These are phyloP conservation scores for Candida arabinofermentans DNA, from an alignment of 805 yeast species.

Conservation along the genomic window DNA sequence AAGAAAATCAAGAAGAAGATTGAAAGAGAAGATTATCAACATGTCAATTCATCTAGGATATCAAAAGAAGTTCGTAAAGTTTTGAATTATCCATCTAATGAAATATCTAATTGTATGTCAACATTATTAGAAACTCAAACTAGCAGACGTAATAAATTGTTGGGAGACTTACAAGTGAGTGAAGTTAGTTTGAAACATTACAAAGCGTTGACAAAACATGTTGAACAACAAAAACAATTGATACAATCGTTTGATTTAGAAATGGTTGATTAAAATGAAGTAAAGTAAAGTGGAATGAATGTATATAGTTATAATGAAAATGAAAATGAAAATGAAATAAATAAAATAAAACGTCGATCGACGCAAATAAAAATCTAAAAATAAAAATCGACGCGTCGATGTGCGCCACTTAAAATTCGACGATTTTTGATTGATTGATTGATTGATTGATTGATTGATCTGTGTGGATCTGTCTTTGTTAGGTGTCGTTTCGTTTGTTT, in stretches of 20 bases:
- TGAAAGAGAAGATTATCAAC: constrained; percentile 69
- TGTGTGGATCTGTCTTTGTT: too few relatives aligned
- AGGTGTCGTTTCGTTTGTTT: too few relatives aligned
- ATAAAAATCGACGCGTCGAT: neutral
- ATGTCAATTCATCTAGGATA: constrained; percentile 70
- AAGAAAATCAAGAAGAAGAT: constrained; percentile 63
- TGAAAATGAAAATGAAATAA: neutral
- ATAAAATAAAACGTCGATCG: neutral
- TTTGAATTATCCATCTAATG: constrained; percentile 75
- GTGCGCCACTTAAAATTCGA: neutral
- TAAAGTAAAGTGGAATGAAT: neutral
- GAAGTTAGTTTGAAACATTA: constrained; percentile 55
- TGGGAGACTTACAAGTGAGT: constrained; percentile 49
- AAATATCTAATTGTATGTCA: constrained; percentile 69
- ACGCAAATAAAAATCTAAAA: neutral
- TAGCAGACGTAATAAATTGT: constrained; percentile 52
- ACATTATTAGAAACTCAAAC: constrained; percentile 58
- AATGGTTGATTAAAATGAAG: neutral
- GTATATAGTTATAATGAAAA: neutral
- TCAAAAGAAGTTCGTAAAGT: constrained; percentile 81
- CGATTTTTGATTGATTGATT: neutral
- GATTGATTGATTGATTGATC: too few relatives aligned
- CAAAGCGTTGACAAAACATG: constrained; percentile 35
- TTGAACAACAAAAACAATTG: constrained; percentile 17
- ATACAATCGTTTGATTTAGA: constrained; percentile 17